phyloP scores from a whole-genome alignment of 768 basidiomycete species.

The Pilatotrama ljubarskyi region DNA sequence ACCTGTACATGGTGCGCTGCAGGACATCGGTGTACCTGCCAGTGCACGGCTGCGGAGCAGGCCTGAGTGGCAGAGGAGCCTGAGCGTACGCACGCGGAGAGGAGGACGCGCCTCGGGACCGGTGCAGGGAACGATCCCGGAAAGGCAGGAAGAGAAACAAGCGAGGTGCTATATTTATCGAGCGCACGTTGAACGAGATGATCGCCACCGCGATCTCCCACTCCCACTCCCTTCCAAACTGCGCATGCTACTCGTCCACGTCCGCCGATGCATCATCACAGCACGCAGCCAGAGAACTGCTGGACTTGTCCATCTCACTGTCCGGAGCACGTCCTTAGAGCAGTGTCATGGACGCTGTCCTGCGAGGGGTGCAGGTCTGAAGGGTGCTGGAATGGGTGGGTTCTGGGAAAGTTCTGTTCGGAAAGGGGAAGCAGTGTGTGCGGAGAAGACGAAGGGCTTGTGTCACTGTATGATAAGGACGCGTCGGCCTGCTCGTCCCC shows the following conservation, averaged over 20 bases:
- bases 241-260: background rate
- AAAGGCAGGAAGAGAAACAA: constrained; percentile 1
- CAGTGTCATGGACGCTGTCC: no score
- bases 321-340: background rate
- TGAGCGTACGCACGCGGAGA: no score
- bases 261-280: background rate
- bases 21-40: no score
- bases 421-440: background rate
- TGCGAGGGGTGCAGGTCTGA: no score
- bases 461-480: background rate
- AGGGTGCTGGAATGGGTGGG: background rate
- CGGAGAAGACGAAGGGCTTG: background rate
- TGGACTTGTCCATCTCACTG: no score
- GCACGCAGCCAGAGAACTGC: no score
- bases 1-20: no score
- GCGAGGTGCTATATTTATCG: background rate
- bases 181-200: background rate
- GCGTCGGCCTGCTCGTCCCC: background rate
- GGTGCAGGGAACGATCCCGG: background rate
- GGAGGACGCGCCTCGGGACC: background rate
- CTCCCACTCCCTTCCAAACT: background rate
- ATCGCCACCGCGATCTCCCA: background rate
- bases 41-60: no score
- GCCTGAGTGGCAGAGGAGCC: no score
- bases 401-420: constrained; percentile 9